phyloP scores from a whole-genome alignment of 2,329 filamentous ascomycete species.

The Cladosporium sp. region DNA sequence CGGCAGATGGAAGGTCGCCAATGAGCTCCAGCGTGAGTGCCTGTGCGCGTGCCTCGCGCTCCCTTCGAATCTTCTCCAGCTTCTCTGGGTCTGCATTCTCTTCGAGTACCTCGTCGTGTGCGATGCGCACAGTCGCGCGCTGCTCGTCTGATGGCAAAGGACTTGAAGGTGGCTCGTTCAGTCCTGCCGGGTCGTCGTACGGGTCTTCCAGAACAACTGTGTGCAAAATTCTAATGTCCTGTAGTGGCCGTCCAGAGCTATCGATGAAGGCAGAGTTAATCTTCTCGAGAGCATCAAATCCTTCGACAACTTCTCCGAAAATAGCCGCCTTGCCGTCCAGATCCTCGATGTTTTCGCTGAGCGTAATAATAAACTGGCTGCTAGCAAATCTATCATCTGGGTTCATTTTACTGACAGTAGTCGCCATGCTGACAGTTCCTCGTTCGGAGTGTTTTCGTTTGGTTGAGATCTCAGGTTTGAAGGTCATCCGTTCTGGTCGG shows the following conservation, averaged over 20 bases:
- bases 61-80: slow-evolving; percentile 72
- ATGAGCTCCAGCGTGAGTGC: slow-evolving; percentile 96
- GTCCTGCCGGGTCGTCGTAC: slow-evolving; percentile 71
- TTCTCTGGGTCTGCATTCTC: slow-evolving; percentile 76
- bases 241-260: slow-evolving; percentile 76
- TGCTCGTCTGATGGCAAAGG: slow-evolving; percentile 80
- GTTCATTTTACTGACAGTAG: slow-evolving; percentile 67
- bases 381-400: slow-evolving; percentile 77
- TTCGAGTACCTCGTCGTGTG: slow-evolving; percentile 77
- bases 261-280: slow-evolving; percentile 89
- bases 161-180: slow-evolving; percentile 72
- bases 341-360: slow-evolving; percentile 84
- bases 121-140: slow-evolving; percentile 84
- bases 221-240: slow-evolving; percentile 92
- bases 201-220: slow-evolving; percentile 90
- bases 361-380: slow-evolving; percentile 90
- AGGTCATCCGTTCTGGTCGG: slow-evolving; percentile 39
- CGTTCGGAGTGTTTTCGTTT: slow-evolving; percentile 85
- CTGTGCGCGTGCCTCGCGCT: slow-evolving; percentile 88
- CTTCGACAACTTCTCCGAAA: slow-evolving; percentile 92
- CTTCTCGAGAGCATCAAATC: slow-evolving; percentile 88
- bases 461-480: slow-evolving; percentile 75
- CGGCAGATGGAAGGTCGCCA: slow-evolving; percentile 92
- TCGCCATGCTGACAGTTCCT: slow-evolving; percentile 98
- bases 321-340: slow-evolving; percentile 91